Base-by-base conservation (phyloP, 805 yeast genomes). In the Nakazawaea holstii region DNA sequence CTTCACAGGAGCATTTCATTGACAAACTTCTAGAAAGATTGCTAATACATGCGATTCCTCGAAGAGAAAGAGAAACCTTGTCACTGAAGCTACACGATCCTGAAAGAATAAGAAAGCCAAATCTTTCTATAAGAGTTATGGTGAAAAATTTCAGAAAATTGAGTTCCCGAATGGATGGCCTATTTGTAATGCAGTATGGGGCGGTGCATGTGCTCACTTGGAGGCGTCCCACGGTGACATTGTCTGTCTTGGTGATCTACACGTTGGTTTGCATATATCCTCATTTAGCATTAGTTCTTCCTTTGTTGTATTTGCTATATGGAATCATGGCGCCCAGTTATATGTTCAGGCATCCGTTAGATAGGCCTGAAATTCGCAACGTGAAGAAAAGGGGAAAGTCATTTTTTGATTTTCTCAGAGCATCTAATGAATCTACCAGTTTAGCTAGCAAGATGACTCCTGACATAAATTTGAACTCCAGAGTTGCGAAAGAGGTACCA, bases 201-300 rank as follows among this genome's bases (percentile, higher is more conserved):
- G 37, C 83, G 1, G 69, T 82, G 6, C 76, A 79, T 43, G 59
- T 86, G 0, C 49, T 87, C 24, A 76, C 87, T 4, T 91, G 97
- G 97, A 77, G 80, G 50, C 70, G 73, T 27, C 91, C 95, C 0
- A 70, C 86, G 0, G 74, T 79, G 51, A 90, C 97, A 0, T 53
- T 90, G 5, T 69, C 84, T 0, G 59, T 69, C 20, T 63, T 88
- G 46, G 66, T 83, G 5, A 52, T 80, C 1, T 82, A 84, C 53
- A 82, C 96, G 0, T 71, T 80, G 50, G 67, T 82, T 1, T 85
- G 94, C 55, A 62, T 83, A 32, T 76, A 85, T 66, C 96, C 96
- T 0, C 80, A 80, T 59, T 62, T 85, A 43, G 67, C 87, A 10
- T 62, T 85, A 35, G 71, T 80, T 1, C 69, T 82, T 30, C 97